Evolutionary conservation across 768 basidiomycete genomes (phyloP).

Genomic region (Serendipita vermifera): DNA sequence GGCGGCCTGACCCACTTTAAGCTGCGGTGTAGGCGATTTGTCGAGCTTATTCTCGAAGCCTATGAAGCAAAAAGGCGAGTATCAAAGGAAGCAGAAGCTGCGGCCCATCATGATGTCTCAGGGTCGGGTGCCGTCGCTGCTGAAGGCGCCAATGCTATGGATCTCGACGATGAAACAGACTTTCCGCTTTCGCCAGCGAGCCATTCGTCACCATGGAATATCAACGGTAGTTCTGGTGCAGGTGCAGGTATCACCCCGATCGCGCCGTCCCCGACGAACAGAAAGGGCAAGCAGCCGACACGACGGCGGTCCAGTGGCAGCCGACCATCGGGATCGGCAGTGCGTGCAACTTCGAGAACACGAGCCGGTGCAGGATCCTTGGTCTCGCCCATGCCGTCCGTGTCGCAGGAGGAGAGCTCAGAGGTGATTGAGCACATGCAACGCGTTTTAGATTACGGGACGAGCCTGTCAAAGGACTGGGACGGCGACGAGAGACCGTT

Average conservation of each 20-base stretch:
- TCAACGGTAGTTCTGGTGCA: neutral
- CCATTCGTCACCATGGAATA: neutral
- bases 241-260: too few species aligned
- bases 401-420: neutral
- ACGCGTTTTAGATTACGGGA: slow-evolving; percentile 60
- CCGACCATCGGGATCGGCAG: neutral
- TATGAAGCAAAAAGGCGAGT: slow-evolving; percentile 32
- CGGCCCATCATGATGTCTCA: neutral
- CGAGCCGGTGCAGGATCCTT: neutral
- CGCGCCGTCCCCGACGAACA: slow-evolving; percentile 4
- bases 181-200: neutral
- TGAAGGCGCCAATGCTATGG: slow-evolving; percentile 6
- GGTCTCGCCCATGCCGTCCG: neutral
- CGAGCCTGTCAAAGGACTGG: slow-evolving; percentile 54
- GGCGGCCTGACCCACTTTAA: slow-evolving; percentile 66
- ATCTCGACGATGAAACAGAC: slow-evolving; percentile 9
- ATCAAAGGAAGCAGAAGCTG: slow-evolving; percentile 26
- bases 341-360: neutral
- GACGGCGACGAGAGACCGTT: slow-evolving; percentile 47
- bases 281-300: slow-evolving; percentile 4
- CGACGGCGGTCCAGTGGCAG: neutral
- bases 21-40: slow-evolving; percentile 71
- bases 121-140: neutral
- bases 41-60: slow-evolving; percentile 65
- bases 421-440: slow-evolving; percentile 27